A percentile compares a stretch with the other conserved stretches of the same genome.
phyloP scores from a whole-genome alignment of 164 flowering plant genomes.

The Magnolia officinalis region DNA sequence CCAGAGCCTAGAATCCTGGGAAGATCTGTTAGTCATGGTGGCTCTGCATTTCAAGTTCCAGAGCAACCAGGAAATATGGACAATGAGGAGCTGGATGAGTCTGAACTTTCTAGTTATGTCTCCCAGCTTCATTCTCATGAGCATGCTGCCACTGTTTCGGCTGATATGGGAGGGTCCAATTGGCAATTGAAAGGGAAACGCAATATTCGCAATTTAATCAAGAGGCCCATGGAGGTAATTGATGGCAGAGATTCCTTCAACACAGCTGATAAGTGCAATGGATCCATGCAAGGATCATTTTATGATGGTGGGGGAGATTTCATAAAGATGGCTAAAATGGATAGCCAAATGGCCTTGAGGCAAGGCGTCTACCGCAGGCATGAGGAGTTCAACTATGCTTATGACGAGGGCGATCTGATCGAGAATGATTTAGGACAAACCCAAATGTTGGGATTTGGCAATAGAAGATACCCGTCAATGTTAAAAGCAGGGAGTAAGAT shows the following conservation, averaged over 20 bases:
- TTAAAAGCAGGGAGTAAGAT: conserved; percentile 25
- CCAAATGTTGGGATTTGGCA: conserved; percentile 24
- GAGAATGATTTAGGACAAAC: conserved; percentile 27
- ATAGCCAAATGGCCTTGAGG: conserved; percentile 21
- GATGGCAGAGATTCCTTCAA: conserved; percentile 19
- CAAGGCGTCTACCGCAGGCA: conserved; percentile 20
- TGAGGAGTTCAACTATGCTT: conserved; percentile 24
- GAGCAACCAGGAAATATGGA: conserved; percentile 40
- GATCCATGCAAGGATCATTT: conserved; percentile 23
- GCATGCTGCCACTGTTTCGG: conserved; percentile 27
- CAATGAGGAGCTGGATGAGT: conserved; percentile 56
- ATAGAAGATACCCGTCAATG: conserved; percentile 26
- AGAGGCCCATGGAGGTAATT: conserved; percentile 30
- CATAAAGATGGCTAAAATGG: conserved; percentile 3
- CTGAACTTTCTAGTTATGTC: conserved; percentile 33
- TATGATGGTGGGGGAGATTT: conserved; percentile 26
- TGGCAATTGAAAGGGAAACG: conserved; percentile 93
- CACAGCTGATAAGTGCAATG: conserved; percentile 16
- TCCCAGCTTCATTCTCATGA: conserved; percentile 39
- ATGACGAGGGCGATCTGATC: conserved; percentile 25
- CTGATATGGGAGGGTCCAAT: conserved; percentile 59
- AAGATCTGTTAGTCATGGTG: neutral
- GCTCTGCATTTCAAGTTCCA: neutral
- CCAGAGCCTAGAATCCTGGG: conserved; percentile 11
- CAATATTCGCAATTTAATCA: conserved; percentile 56